phyloP scores from a whole-genome alignment of 768 basidiomycete species.

The Panellus pusillus region DNA sequence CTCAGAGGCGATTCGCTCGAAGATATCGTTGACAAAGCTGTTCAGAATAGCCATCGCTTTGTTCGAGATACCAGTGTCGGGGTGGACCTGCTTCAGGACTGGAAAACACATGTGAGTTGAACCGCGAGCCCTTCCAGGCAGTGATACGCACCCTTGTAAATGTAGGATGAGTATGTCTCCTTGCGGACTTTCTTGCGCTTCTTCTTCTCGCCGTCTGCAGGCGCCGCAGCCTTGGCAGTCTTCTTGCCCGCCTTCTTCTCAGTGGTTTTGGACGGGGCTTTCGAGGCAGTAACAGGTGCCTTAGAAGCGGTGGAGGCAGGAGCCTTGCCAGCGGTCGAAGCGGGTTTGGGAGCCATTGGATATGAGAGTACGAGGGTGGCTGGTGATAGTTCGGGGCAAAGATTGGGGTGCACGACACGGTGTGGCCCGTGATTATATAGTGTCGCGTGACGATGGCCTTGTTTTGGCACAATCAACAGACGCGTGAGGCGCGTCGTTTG shows the following conservation, averaged over 20 bases:
- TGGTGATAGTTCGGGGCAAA: conserved; percentile 24
- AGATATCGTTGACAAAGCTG: conserved; percentile 95
- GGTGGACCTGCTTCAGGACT: conserved; percentile 98
- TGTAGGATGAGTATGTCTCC: conserved; percentile 93
- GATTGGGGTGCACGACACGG: conserved; percentile 14
- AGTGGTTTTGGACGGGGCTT: conserved; percentile 17
- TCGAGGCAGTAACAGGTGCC: conserved; percentile 61
- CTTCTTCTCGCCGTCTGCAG: conserved; percentile 79
- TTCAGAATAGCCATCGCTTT: conserved; percentile 99
- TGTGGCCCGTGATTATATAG: conserved; percentile 32
- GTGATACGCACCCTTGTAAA: conserved; percentile 71
- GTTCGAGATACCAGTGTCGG: conserved; percentile 99
- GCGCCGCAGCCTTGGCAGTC: conserved; percentile 62
- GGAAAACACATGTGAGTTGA: conserved; percentile 3
- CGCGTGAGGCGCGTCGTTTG: conserved; percentile 22
- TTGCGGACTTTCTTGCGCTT: conserved; percentile 83
- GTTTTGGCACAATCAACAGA: conserved; percentile 30
- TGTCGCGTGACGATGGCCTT: conserved; percentile 35
- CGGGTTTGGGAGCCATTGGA: conserved; percentile 67
- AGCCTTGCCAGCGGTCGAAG: conserved; percentile 84
- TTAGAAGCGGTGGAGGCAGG: conserved; percentile 72
- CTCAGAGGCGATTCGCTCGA: conserved; percentile 88
- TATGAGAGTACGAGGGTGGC: conserved; percentile 14
- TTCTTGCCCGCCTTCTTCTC: conserved; percentile 75
- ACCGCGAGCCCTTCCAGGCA: neutral